Percentiles rank a stretch among this genome's conserved stretches.
phyloP scores from a whole-genome alignment of 352 stramenopile genomes.

The Phytophthora citricola region DNA sequence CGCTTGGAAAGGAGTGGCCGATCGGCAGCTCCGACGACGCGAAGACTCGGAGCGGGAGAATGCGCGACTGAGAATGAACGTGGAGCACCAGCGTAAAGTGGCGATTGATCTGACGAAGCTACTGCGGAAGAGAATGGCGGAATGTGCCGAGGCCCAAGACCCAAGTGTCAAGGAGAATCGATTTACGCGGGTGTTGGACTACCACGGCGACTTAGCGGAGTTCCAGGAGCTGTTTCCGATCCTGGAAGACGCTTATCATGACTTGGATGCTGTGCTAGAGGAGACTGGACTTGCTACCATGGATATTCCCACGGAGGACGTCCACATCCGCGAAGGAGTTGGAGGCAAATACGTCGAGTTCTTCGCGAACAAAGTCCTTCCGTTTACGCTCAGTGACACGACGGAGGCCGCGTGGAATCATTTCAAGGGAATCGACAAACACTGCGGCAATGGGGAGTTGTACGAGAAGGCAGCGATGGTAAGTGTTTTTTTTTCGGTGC shows the following conservation, averaged over 20 bases:
- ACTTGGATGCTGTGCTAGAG: slow-evolving; percentile 34
- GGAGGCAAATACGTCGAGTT: slow-evolving; percentile 12
- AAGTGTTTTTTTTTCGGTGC: not conserved
- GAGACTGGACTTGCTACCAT: slow-evolving; percentile 40
- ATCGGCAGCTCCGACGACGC: slow-evolving; percentile 39
- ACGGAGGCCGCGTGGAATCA: slow-evolving; percentile 12
- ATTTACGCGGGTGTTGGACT: slow-evolving; percentile 34
- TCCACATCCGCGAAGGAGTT: slow-evolving; percentile 1
- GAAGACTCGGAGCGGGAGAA: slow-evolving; percentile 52
- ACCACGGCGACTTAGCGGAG: slow-evolving; percentile 35
- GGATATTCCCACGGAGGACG: slow-evolving; percentile 16
- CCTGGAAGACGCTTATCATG: slow-evolving; percentile 37
- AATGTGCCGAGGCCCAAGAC: slow-evolving; percentile 30
- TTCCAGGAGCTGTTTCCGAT: slow-evolving; percentile 38
- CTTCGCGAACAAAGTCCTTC: not conserved
- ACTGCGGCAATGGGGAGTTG: not conserved
- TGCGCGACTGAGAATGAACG: slow-evolving; percentile 41
- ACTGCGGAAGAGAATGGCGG: slow-evolving; percentile 31
- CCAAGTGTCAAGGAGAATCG: slow-evolving; percentile 28
- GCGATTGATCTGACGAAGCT: slow-evolving; percentile 33
- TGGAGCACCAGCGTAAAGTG: slow-evolving; percentile 45
- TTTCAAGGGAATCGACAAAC: not conserved
- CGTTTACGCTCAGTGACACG: not conserved
- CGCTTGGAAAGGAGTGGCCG: slow-evolving; percentile 38
- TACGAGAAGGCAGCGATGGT: slow-evolving; percentile 27